A percentile compares a stretch with the other conserved stretches of the same genome.
phyloP scores from a whole-genome alignment of 2,329 filamentous ascomycete genomes.

The Colletotrichum cordylinicola region DNA sequence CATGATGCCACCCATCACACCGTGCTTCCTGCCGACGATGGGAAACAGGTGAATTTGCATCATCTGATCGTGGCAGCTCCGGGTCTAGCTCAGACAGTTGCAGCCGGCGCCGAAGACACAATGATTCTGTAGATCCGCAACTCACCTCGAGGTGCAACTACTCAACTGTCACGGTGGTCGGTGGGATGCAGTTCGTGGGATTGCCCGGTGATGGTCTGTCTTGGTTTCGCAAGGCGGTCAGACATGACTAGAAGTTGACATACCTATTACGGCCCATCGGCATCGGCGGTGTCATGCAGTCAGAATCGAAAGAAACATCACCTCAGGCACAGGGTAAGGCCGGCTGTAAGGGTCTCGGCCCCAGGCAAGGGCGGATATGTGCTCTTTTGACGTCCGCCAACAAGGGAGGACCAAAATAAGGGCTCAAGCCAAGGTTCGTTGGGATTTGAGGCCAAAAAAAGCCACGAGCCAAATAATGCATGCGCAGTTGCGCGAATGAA shows the following conservation, averaged over 20 bases:
- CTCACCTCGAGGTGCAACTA: background rate
- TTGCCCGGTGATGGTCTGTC: background rate
- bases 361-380: background rate
- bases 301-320: background rate
- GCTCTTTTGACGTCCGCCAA: background rate
- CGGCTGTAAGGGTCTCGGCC: background rate
- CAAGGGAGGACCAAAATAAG: background rate
- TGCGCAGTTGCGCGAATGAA: background rate
- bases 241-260: background rate
- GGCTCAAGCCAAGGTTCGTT: background rate
- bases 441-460: background rate
- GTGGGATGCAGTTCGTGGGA: background rate
- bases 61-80: conserved; percentile 9
- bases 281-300: background rate
- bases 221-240: background rate
- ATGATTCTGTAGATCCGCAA: background rate
- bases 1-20: background rate
- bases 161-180: background rate
- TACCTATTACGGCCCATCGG: background rate
- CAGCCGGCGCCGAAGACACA: background rate
- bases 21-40: background rate
- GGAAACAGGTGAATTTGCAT: conserved; percentile 9
- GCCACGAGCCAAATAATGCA: background rate
- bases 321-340: background rate
- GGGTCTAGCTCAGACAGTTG: background rate